These are phyloP conservation scores for Corymbia citriodora DNA, from an alignment of 441 rosid genomes.

Conservation along the genomic window DNA sequence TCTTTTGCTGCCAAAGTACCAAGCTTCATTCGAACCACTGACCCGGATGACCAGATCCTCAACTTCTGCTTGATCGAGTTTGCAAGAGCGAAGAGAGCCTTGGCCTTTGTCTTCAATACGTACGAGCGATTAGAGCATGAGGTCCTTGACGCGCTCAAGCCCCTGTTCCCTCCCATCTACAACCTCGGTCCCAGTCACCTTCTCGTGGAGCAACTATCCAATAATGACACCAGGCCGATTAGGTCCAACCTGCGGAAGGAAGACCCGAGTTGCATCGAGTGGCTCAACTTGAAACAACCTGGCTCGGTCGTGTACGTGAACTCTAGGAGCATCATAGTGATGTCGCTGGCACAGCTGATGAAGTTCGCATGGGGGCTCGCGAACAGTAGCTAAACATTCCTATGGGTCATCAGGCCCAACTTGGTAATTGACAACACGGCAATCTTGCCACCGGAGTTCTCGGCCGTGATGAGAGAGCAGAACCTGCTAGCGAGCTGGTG, in stretches of 20 bases:
- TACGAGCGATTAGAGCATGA: constrained; percentile 34
- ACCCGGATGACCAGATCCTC: constrained; percentile 22
- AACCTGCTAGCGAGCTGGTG: constrained; percentile 33
- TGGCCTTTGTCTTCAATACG: constrained; percentile 35
- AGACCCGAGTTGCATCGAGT: constrained; percentile 19
- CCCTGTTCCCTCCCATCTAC: constrained; percentile 25
- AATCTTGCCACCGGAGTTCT: constrained; percentile 19
- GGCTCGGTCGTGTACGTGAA: constrained; percentile 30
- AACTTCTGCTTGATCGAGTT: background rate
- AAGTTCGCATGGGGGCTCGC: constrained; percentile 44
- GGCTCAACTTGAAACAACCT: constrained; percentile 23
- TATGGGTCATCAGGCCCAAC: constrained; percentile 41
- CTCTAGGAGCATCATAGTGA: constrained; percentile 38
- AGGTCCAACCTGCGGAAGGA: constrained; percentile 31
- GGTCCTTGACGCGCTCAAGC: constrained; percentile 12
- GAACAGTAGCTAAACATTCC: constrained; percentile 8
- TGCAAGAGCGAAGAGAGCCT: constrained; percentile 25
- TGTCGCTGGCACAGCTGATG: constrained; percentile 12
- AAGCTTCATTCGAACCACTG: constrained; percentile 26
- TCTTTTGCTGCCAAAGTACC: too few relatives aligned
- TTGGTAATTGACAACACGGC: constrained; percentile 20
- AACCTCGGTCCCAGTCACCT: constrained; percentile 37
- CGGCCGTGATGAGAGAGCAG: constrained; percentile 13
- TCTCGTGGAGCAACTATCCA: constrained; percentile 6
- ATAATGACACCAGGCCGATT: background rate